phyloP scores from a whole-genome alignment of 169 alveolate genomes.

The Eimeria falciformis region DNA sequence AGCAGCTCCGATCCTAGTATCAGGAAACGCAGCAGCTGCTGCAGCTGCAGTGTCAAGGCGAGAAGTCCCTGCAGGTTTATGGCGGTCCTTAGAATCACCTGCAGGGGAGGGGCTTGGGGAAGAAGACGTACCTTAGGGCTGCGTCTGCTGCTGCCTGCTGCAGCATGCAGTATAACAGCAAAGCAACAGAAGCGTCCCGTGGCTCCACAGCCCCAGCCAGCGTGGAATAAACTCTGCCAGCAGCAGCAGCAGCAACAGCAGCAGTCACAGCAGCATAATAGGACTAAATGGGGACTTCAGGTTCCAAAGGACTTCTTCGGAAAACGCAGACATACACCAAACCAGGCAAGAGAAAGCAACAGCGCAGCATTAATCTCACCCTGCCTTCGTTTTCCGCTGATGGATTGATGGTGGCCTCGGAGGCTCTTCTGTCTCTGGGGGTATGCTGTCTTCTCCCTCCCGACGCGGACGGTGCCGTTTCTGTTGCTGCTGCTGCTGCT shows the following conservation, averaged over 20 bases:
- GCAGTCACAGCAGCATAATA: neutral
- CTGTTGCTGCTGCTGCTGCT: slow-evolving; percentile 8
- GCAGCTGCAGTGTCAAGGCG: neutral
- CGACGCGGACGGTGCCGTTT: slow-evolving; percentile 2
- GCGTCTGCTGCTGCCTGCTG: slow-evolving; percentile 51
- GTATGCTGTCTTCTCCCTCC: neutral
- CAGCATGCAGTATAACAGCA: slow-evolving; percentile 8
- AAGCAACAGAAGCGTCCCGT: slow-evolving; percentile 11
- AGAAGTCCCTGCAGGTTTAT: neutral
- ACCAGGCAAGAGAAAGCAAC: neutral
- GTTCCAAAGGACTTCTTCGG: neutral
- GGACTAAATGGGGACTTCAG: neutral
- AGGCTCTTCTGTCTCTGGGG: neutral
- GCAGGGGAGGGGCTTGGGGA: neutral
- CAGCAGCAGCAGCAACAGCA: neutral
- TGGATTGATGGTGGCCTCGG: neutral
- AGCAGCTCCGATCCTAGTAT: neutral
- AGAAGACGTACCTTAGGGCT: neutral
- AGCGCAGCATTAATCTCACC: neutral
- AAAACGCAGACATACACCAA: neutral
- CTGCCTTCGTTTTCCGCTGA: too few relatives aligned
- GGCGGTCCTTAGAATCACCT: too few relatives aligned
- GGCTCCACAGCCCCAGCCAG: slow-evolving; percentile 3
- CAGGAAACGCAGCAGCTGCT: neutral
- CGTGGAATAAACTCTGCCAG: neutral